These are phyloP conservation scores for Diaporthe velutina DNA, from an alignment of 2,329 filamentous ascomycete genomes.

Conservation along the genomic window DNA sequence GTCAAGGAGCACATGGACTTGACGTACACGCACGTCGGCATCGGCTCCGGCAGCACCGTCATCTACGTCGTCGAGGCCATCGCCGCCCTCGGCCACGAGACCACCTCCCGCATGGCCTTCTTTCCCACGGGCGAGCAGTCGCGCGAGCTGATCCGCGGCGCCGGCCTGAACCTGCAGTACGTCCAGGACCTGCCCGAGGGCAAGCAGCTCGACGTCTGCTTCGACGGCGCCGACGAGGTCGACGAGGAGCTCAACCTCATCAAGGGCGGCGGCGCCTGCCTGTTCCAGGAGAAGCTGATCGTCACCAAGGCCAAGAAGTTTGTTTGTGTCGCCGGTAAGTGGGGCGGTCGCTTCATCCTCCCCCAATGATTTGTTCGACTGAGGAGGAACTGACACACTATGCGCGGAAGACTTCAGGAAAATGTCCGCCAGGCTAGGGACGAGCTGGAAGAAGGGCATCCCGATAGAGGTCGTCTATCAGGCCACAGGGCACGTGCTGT, in stretches of 20 bases:
- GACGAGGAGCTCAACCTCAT: slow-evolving; percentile 96
- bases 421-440: slow-evolving; percentile 80
- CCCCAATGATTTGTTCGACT: no score
- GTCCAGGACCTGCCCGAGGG: slow-evolving; percentile 78
- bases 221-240: slow-evolving; percentile 97
- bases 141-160: slow-evolving; percentile 84
- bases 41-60: slow-evolving; percentile 85
- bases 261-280: slow-evolving; percentile 96
- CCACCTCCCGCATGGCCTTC: slow-evolving; percentile 79
- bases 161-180: slow-evolving; percentile 81
- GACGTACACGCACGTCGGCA: slow-evolving; percentile 76
- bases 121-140: slow-evolving; percentile 94
- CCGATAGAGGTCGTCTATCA: slow-evolving; percentile 95
- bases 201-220: slow-evolving; percentile 84
- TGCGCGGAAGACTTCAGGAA: slow-evolving; percentile 90
- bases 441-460: slow-evolving; percentile 83
- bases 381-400: neutral
- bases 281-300: slow-evolving; percentile 98
- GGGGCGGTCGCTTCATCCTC: neutral
- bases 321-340: slow-evolving; percentile 84
- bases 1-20: slow-evolving; percentile 79
- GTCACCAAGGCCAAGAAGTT: slow-evolving; percentile 87
- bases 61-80: slow-evolving; percentile 90
- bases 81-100: slow-evolving; percentile 66
- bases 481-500: slow-evolving; percentile 81